These are phyloP conservation scores for Talaromyces rugulosus DNA, from an alignment of 2,329 filamentous ascomycete species.

Conservation along the genomic window DNA sequence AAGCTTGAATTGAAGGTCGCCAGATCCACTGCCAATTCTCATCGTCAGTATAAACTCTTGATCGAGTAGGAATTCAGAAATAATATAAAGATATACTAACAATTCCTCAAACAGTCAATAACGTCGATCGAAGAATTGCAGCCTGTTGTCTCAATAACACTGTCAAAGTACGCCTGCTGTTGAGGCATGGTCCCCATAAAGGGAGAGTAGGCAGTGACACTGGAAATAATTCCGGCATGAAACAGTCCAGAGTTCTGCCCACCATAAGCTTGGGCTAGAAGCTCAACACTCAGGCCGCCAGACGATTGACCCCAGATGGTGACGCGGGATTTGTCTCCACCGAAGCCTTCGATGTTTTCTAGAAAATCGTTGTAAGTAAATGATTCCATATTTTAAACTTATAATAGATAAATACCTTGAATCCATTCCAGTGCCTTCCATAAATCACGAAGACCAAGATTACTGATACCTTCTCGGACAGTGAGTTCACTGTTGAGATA, in stretches of 20 bases:
- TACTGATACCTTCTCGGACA: constrained; percentile 35
- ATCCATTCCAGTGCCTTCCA: constrained; percentile 70
- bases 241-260: constrained; percentile 74
- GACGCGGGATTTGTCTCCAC: constrained; percentile 74
- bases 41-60: background rate
- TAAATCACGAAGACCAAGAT: constrained; percentile 70
- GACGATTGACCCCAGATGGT: constrained; percentile 76
- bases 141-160: constrained; percentile 44
- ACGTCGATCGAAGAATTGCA: constrained; percentile 41
- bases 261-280: constrained; percentile 70
- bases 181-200: constrained; percentile 62
- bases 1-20: background rate
- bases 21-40: background rate
- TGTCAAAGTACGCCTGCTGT: constrained; percentile 49
- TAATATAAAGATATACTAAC: background rate
- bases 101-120: constrained; percentile 45
- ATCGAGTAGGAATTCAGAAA: too few species aligned
- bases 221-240: constrained; percentile 73
- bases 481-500: constrained; percentile 41
- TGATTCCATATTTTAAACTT: too few species aligned
- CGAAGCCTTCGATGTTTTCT: constrained; percentile 72
- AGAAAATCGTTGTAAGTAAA: constrained; percentile 21
- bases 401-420: constrained; percentile 20
- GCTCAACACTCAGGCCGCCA: constrained; percentile 66
- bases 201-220: constrained; percentile 59